Percentiles rank a stretch among this genome's conserved stretches.
Conservation (phyloP, 73 alveolate genomes). For the Tetrahymena thermophila region DNA sequence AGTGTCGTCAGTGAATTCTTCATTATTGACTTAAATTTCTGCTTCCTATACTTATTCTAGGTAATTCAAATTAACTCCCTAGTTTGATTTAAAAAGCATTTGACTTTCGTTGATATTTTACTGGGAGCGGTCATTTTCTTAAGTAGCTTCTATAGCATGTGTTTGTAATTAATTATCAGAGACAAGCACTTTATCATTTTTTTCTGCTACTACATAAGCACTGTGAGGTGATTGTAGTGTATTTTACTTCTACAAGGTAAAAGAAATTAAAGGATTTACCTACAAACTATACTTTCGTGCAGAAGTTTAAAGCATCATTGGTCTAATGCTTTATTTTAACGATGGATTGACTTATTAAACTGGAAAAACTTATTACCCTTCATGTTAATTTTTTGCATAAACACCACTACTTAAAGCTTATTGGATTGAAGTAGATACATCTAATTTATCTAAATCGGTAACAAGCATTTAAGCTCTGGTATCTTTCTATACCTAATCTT, state of each 20-base stretch:
- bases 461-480: not conserved
- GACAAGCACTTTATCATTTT: not conserved
- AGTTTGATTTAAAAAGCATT: not conserved
- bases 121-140: not conserved
- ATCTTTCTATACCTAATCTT: not conserved
- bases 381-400: not conserved
- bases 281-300: not conserved
- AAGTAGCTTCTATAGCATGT: not conserved
- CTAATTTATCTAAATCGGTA: not conserved
- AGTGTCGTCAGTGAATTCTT: not conserved
- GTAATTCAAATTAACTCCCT: not conserved
- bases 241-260: not conserved
- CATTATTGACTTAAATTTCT: not conserved
- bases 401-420: not conserved
- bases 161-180: not conserved
- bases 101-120: not conserved
- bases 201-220: not conserved
- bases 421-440: not conserved
- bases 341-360: not conserved
- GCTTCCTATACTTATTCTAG: not conserved
- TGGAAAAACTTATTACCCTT: not conserved
- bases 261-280: not conserved
- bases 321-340: not conserved
- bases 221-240: not conserved
- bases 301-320: not conserved